These are phyloP conservation scores for Ilyonectria destructans DNA, from an alignment of 2,329 filamentous ascomycete species.

Conservation along the genomic window DNA sequence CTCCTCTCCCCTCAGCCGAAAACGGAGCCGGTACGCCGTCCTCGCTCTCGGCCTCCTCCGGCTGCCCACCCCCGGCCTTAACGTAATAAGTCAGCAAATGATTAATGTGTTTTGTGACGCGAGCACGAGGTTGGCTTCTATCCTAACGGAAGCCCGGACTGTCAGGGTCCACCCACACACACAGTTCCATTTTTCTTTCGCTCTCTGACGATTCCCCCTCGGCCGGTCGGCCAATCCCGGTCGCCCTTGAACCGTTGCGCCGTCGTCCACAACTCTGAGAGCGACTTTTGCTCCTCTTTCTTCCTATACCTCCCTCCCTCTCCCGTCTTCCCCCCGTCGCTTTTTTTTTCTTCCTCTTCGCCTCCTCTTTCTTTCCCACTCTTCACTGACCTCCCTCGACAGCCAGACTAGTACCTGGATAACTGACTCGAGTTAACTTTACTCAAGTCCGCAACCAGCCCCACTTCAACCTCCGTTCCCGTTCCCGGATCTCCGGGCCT, in stretches of 20 bases:
- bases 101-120: conserved; percentile 4
- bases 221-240: conserved; percentile 48
- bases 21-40: conserved; percentile 36
- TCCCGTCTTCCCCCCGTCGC: conserved; percentile 17
- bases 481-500: conserved; percentile 37
- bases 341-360: not conserved
- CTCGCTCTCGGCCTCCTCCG: conserved; percentile 24
- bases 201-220: conserved; percentile 38
- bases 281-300: conserved; percentile 41
- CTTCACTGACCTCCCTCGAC: conserved; percentile 26
- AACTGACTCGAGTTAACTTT: conserved; percentile 23
- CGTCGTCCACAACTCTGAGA: conserved; percentile 33
- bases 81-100: conserved; percentile 25
- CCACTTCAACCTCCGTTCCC: conserved; percentile 40
- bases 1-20: conserved; percentile 37
- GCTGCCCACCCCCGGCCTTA: conserved; percentile 10
- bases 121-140: not conserved
- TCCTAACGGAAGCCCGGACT: conserved; percentile 10
- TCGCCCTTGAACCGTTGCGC: conserved; percentile 43
- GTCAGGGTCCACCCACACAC: conserved; percentile 34
- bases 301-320: conserved; percentile 22
- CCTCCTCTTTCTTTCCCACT: conserved; percentile 19
- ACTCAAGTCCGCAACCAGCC: conserved; percentile 39
- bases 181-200: conserved; percentile 38
- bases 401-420: not conserved